phyloP scores from a whole-genome alignment of 1,284 basidiomycete species.

The Apiotrichum mycotoxinovorans region DNA sequence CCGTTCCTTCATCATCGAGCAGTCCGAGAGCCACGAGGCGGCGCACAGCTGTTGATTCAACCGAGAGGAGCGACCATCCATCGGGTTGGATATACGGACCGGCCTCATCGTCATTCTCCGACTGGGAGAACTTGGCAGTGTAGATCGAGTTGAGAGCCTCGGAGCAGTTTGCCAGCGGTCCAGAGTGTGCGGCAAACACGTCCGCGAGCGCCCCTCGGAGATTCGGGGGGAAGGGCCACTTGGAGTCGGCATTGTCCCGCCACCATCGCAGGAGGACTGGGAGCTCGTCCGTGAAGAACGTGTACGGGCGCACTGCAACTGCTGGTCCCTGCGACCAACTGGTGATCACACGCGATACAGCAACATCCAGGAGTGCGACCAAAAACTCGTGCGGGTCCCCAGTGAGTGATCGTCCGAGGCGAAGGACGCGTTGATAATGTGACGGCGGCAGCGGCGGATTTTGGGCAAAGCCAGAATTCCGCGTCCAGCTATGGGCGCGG shows the following conservation, averaged over 20 bases:
- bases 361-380: conserved; percentile 13
- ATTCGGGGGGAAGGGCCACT: conserved; percentile 31
- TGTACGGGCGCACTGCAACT: conserved; percentile 14
- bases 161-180: conserved; percentile 8
- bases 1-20: conserved; percentile 22
- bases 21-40: conserved; percentile 29
- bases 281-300: conserved; percentile 33
- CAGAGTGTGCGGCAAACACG: conserved; percentile 8
- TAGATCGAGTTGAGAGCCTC: conserved; percentile 11
- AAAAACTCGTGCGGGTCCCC: conserved; percentile 15
- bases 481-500: conserved; percentile 14
- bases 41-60: conserved; percentile 30
- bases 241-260: conserved; percentile 27
- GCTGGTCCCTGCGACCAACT: background rate
- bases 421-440: conserved; percentile 13
- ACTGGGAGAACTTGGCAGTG: conserved; percentile 17
- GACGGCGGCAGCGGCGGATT: conserved; percentile 14
- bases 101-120: conserved; percentile 34
- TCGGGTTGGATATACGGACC: conserved; percentile 32
- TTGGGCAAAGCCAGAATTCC: conserved; percentile 1
- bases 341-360: background rate
- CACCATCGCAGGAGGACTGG: conserved; percentile 36
- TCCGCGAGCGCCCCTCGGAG: conserved; percentile 12
- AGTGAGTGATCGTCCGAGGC: conserved; percentile 14
- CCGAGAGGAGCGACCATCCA: conserved; percentile 34